These are phyloP conservation scores for Colletotrichum tabaci DNA, from an alignment of 2,329 filamentous ascomycete genomes.

Conservation along the genomic window DNA sequence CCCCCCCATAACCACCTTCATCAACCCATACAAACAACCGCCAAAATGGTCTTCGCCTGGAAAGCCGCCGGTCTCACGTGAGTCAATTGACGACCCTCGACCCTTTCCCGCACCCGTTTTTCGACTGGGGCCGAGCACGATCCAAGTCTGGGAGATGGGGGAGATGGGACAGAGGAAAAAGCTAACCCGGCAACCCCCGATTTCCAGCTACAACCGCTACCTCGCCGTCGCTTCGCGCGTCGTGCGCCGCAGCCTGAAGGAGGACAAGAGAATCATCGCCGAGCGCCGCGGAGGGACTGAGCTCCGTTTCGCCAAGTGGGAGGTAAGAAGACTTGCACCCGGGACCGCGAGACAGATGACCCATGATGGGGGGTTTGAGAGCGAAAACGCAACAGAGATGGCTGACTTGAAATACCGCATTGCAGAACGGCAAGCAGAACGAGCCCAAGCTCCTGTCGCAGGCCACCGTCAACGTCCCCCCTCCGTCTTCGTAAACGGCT, in stretches of 20 bases:
- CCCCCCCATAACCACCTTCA: conserved; percentile 48
- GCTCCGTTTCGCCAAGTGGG: conserved; percentile 93
- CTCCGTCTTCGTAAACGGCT: conserved; percentile 53
- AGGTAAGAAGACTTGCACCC: conserved; percentile 73
- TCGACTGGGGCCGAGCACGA: background rate
- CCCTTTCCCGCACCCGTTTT: background rate
- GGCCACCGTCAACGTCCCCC: conserved; percentile 63
- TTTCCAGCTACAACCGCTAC: conserved; percentile 97
- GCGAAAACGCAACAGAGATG: conserved; percentile 9
- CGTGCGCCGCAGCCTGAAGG: conserved; percentile 97
- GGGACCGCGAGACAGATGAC: conserved; percentile 14
- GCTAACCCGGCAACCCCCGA: conserved; percentile 52
- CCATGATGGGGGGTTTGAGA: background rate
- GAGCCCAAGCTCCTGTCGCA: conserved; percentile 81
- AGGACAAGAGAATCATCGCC: conserved; percentile 87
- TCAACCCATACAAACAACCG: conserved; percentile 53
- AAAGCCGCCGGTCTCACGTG: conserved; percentile 98
- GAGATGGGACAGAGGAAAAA: conserved; percentile 41
- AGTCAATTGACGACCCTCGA: conserved; percentile 56
- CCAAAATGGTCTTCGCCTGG: conserved; percentile 97
- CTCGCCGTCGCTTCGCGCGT: conserved; percentile 94
- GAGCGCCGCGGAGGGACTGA: conserved; percentile 94
- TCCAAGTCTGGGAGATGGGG: background rate
- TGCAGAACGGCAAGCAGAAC: conserved; percentile 95
- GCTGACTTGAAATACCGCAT: conserved; percentile 52